Percentiles rank a stretch among this genome's conserved stretches.
These are phyloP conservation scores for Phytophthora ohioensis DNA, from an alignment of 352 stramenopile species.

Conservation along the genomic window DNA sequence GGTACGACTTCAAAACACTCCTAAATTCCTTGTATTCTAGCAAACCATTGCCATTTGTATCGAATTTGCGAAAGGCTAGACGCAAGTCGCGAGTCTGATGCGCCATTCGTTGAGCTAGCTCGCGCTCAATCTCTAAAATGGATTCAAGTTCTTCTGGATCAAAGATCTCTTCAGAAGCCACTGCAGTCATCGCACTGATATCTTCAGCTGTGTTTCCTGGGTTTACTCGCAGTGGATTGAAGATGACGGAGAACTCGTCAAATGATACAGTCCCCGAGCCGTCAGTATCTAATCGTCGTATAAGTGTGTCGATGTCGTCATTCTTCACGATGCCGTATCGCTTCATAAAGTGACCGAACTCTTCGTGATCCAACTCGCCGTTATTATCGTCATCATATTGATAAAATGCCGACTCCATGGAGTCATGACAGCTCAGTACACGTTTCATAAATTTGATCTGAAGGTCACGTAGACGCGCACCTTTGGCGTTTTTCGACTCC, in stretches of 20 bases:
- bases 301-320: constrained; percentile 61
- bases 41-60: constrained; percentile 69
- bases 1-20: constrained; percentile 65
- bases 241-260: constrained; percentile 64
- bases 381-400: constrained; percentile 72
- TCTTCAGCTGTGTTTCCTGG: constrained; percentile 11
- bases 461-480: constrained; percentile 49
- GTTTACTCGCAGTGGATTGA: constrained; percentile 55
- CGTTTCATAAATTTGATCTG: constrained; percentile 76
- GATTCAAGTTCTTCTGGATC: constrained; percentile 60
- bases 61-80: constrained; percentile 70
- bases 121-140: constrained; percentile 71
- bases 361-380: constrained; percentile 61
- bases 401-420: constrained; percentile 66
- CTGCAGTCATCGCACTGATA: constrained; percentile 30
- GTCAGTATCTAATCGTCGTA: constrained; percentile 58
- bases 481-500: constrained; percentile 40
- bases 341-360: constrained; percentile 77
- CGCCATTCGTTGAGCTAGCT: constrained; percentile 63
- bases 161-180: constrained; percentile 43
- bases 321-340: constrained; percentile 69
- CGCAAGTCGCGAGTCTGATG: constrained; percentile 65
- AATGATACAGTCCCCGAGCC: constrained; percentile 62
- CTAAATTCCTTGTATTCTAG: constrained; percentile 82
- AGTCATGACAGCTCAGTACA: constrained; percentile 62